A percentile compares a stretch with the other conserved stretches of the same genome.
Evolutionary conservation across 345 rosid species (phyloP).

Genomic region (Eucalyptus camaldulensis): DNA sequence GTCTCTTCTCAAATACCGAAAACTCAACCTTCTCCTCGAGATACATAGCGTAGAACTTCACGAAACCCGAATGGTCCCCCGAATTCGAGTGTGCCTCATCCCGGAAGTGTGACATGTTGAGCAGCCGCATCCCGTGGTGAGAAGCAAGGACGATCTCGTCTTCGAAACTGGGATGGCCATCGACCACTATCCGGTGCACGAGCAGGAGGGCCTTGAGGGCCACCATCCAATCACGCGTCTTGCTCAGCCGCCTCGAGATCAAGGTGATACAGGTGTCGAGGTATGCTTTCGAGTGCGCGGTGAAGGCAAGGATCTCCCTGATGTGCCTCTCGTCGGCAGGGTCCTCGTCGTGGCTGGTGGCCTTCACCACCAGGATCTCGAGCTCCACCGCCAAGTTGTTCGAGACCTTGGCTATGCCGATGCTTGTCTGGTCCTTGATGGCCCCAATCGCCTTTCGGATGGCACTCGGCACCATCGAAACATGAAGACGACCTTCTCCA

Average conservation of each 20-base stretch:
- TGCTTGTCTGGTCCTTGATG: constrained; percentile 86
- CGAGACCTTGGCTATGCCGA: constrained; percentile 72
- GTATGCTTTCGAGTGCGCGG: constrained; percentile 42
- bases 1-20: constrained; percentile 39
- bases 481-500: background rate
- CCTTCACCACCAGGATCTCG: constrained; percentile 78
- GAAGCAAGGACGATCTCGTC: constrained; percentile 66
- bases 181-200: constrained; percentile 47
- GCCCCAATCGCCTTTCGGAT: constrained; percentile 89
- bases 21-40: constrained; percentile 63
- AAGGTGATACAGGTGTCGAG: constrained; percentile 48
- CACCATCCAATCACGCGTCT: constrained; percentile 84
- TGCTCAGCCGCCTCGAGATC: constrained; percentile 48
- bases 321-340: constrained; percentile 69
- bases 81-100: constrained; percentile 81
- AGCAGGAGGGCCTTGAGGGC: constrained; percentile 66
- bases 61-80: constrained; percentile 72
- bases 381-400: constrained; percentile 85
- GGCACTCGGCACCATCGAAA: background rate
- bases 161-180: constrained; percentile 45
- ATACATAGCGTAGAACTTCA: constrained; percentile 53
- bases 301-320: constrained; percentile 43
- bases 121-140: constrained; percentile 47
- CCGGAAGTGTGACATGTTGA: constrained; percentile 67
- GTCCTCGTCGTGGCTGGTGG: constrained; percentile 78